A percentile compares a stretch with the other conserved stretches of the same genome.
These are phyloP conservation scores for Pouteria campechiana DNA, from an alignment of 179 eudicot genomes.

Conservation along the genomic window DNA sequence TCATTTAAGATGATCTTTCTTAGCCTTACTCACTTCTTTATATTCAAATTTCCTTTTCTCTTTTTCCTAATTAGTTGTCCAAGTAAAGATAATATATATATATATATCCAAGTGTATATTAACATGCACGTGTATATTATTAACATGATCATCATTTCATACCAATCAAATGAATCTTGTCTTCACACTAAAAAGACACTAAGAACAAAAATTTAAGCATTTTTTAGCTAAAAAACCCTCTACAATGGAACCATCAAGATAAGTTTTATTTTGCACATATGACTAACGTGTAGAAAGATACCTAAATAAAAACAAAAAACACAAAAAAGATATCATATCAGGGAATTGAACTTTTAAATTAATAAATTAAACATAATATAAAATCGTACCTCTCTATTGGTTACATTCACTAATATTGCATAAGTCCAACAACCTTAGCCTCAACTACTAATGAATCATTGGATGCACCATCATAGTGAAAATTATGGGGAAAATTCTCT, in stretches of 20 bases:
- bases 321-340: no score
- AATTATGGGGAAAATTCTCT: not conserved
- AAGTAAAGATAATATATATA: no score
- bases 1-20: no score
- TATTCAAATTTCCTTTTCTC: no score
- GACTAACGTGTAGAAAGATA: not conserved
- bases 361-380: not conserved
- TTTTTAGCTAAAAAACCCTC: not conserved
- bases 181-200: not conserved
- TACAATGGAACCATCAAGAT: not conserved
- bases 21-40: no score
- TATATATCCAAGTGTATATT: no score
- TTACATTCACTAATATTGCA: not conserved
- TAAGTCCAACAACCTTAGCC: not conserved
- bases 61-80: no score
- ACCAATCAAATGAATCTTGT: not conserved
- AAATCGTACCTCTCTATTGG: not conserved
- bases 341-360: not conserved
- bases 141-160: not conserved
- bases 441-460: not conserved
- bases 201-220: not conserved
- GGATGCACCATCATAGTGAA: not conserved
- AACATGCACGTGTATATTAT: no score
- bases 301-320: not conserved
- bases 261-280: not conserved